Evolutionary conservation across 495 filamentous ascomycete genomes (phyloP).

Genomic region (Clavariopsis aquatica): DNA sequence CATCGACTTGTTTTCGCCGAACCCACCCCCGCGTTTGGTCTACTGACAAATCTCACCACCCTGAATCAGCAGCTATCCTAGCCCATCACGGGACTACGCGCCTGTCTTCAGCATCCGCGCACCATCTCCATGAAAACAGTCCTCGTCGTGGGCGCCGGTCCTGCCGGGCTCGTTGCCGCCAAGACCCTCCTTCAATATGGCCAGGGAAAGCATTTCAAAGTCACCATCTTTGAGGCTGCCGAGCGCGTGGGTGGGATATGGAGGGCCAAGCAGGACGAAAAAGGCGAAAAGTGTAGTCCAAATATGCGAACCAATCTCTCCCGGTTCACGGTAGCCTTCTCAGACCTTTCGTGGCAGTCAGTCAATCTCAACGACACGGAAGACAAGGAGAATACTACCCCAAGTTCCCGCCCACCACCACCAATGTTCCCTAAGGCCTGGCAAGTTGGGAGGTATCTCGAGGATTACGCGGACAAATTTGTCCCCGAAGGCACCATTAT

Average conservation of each 20-base stretch:
- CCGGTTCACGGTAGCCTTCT: slow-evolving; percentile 75
- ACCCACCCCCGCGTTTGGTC: no score
- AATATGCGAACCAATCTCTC: slow-evolving; percentile 79
- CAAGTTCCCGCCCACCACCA: slow-evolving; percentile 51
- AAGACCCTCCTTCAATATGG: slow-evolving; percentile 70
- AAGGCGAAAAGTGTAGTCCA: slow-evolving; percentile 53
- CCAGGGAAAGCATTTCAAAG: slow-evolving; percentile 59
- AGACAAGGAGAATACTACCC: slow-evolving; percentile 17
- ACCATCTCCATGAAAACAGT: slow-evolving; percentile 40
- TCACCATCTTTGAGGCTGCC: slow-evolving; percentile 70
- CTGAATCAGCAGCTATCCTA: neutral
- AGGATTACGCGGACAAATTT: slow-evolving; percentile 62
- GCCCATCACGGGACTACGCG: neutral
- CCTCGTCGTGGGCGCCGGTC: slow-evolving; percentile 68
- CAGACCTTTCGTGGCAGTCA: slow-evolving; percentile 70
- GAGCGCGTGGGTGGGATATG: slow-evolving; percentile 74
- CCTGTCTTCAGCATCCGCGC: neutral
- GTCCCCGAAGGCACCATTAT: slow-evolving; percentile 52
- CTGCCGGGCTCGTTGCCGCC: slow-evolving; percentile 77
- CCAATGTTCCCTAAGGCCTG: slow-evolving; percentile 69
- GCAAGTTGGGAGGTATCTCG: slow-evolving; percentile 74
- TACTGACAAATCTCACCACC: no score
- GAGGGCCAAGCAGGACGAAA: slow-evolving; percentile 53
- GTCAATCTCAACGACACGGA: slow-evolving; percentile 38
- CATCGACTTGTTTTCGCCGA: no score